Evolutionary conservation across 2,329 filamentous ascomycete species (phyloP), one percentile per base, ranked within the genome.

Genomic region (Clathrospora elynae): DNA sequence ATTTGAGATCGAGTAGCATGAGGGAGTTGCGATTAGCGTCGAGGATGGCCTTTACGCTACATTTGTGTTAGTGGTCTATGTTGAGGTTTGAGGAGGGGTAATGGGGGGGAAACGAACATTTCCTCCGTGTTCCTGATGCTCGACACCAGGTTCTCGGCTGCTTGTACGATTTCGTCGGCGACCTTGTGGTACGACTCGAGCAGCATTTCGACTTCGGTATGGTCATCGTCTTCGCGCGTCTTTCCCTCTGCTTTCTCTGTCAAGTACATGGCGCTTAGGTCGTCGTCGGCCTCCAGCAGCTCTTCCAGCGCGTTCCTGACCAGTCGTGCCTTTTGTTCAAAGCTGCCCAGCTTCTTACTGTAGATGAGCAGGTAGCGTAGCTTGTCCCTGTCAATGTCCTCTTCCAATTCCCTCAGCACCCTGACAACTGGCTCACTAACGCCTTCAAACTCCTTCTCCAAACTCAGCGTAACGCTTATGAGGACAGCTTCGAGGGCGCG

Each of bases 51-150:
- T 93, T 95, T 50, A 96, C 89, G 35, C 90, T 95, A 43, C 23
- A 17, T 8, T 6, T n/a, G 3, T 2, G 35, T 66, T 46, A 65
- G 56, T 43, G 34, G 13, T 57, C 31, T 57, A 44, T 37, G 34
- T 20, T 12, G 10, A 11, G 1, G 9, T 11, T 1, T n/a, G 20
- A 29, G 29, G 8, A 28, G 28, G 11, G n/a, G 24, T 32, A 6
- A 5, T 14, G 16, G 22, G 13, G 12, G 40, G 29, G 20, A 35
- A 18, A 73, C 86, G 74, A 78, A 95, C 90, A 99, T 95, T 74
- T 99, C 93, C 72, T 99, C 93, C 1, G 93, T 99, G 72, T 97
- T 99, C 59, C 93, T 83, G 68, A 99, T 99, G 55, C 89, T 90
- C 7, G 88, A 92, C 42, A 97, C 91, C 55, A 97, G 72, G 71